Conservation (phyloP, 371 early-diverging fungal species). For the Syncephalastrum monosporum region DNA sequence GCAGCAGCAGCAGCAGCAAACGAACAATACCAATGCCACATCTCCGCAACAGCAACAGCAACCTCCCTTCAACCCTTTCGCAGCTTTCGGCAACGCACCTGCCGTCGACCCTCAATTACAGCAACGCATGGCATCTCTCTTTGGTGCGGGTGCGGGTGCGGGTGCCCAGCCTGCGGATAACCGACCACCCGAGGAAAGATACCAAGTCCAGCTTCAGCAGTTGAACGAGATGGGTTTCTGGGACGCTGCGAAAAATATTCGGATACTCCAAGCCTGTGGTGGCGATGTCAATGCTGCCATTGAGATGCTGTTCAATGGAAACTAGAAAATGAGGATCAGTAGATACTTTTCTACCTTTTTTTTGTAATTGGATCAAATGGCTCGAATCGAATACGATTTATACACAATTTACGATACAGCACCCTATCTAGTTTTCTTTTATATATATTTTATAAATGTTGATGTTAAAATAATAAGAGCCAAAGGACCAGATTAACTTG, state of each 20-base stretch:
- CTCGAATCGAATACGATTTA: neutral
- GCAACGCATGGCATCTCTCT: constrained; percentile 45
- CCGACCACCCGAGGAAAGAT: constrained; percentile 89
- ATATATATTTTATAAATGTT: neutral
- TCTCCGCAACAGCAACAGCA: constrained; percentile 15
- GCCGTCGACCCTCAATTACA: constrained; percentile 49
- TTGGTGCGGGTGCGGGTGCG: constrained; percentile 31
- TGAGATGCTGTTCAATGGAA: constrained; percentile 72
- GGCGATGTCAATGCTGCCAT: constrained; percentile 95
- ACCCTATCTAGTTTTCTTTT: constrained; percentile 1
- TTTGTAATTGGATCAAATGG: neutral
- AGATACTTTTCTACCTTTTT: neutral
- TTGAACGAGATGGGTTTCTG: constrained; percentile 97
- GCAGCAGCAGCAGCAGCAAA: constrained; percentile 17
- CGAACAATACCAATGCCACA: constrained; percentile 8
- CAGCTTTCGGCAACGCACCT: constrained; percentile 51
- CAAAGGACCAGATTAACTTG: constrained; percentile 20
- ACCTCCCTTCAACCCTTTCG: constrained; percentile 67
- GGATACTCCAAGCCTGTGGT: constrained; percentile 79
- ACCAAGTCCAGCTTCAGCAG: constrained; percentile 86
- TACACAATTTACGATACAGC: neutral
- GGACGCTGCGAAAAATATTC: constrained; percentile 86
- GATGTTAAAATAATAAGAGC: neutral
- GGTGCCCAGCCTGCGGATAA: constrained; percentile 41
- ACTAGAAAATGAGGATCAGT: neutral